Evolutionary conservation across 441 rosid species (phyloP).

Genomic region (Brassica balearica): DNA sequence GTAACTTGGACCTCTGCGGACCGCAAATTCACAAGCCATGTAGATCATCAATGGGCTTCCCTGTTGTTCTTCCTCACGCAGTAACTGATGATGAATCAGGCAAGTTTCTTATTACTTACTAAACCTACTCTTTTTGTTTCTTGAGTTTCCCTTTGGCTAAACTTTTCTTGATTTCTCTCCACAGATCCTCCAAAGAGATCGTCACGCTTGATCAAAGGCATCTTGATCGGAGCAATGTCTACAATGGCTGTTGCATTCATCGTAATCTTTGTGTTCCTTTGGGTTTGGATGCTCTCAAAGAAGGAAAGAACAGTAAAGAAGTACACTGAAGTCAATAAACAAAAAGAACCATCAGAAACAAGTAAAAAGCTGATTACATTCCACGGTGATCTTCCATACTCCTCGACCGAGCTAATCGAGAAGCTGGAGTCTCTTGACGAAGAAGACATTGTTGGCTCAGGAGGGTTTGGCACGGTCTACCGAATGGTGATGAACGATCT

Average conservation of each 20-base stretch:
- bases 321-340: constrained; percentile 91
- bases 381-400: constrained; percentile 94
- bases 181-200: constrained; percentile 76
- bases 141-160: neutral
- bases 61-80: constrained; percentile 93
- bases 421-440: constrained; percentile 94
- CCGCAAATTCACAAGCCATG: constrained; percentile 91
- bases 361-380: constrained; percentile 92
- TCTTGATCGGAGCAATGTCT: constrained; percentile 82
- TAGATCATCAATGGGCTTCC: constrained; percentile 92
- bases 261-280: constrained; percentile 72
- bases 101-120: constrained; percentile 36
- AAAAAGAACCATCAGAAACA: constrained; percentile 63
- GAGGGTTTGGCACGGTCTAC: constrained; percentile 94
- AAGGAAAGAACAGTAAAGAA: constrained; percentile 85
- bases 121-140: neutral
- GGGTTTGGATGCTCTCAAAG: constrained; percentile 83
- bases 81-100: constrained; percentile 85
- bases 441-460: constrained; percentile 92
- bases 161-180: constrained; percentile 8
- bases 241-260: constrained; percentile 72
- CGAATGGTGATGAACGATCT: constrained; percentile 99
- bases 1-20: constrained; percentile 91
- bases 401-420: constrained; percentile 84
- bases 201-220: constrained; percentile 83